A percentile compares a stretch with the other conserved stretches of the same genome.
These are phyloP conservation scores for Phlebopus sp. DNA, from an alignment of 1,284 basidiomycete genomes.

Conservation along the genomic window DNA sequence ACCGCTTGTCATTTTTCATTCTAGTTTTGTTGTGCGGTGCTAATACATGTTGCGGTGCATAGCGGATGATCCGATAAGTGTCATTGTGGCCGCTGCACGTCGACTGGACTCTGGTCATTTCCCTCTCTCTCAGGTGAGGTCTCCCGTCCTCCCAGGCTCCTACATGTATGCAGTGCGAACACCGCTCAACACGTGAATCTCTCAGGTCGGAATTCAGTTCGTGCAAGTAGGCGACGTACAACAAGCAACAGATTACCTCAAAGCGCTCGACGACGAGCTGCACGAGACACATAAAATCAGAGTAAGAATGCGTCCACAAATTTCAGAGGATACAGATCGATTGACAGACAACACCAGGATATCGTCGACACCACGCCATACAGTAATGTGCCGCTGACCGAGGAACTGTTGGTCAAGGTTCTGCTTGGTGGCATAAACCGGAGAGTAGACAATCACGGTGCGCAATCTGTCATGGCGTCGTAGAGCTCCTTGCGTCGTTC, in stretches of 20 bases:
- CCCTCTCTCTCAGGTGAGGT: constrained; percentile 49
- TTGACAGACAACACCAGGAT: too few relatives aligned
- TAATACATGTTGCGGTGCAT: too few relatives aligned
- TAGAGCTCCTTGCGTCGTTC: constrained; percentile 1
- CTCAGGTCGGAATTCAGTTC: constrained; percentile 56
- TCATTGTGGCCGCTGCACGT: constrained; percentile 47
- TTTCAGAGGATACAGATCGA: background rate
- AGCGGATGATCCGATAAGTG: constrained; percentile 51
- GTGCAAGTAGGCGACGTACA: constrained; percentile 53
- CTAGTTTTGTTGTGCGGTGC: too few relatives aligned
- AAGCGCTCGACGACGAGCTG: constrained; percentile 48
- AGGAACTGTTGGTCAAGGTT: constrained; percentile 49
- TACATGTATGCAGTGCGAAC: constrained; percentile 5
- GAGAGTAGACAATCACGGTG: constrained; percentile 45
- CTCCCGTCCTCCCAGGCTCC: background rate
- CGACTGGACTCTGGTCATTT: constrained; percentile 47
- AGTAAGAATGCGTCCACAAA: constrained; percentile 22
- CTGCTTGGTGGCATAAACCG: constrained; percentile 59
- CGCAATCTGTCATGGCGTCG: constrained; percentile 20
- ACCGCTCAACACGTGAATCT: background rate
- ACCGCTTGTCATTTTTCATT: too few relatives aligned
- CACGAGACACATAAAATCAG: constrained; percentile 33
- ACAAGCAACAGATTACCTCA: constrained; percentile 44
- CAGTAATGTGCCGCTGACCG: constrained; percentile 36
- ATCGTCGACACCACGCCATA: constrained; percentile 64